Base-by-base conservation (phyloP, 2,329 filamentous ascomycete species). In the Fusarium ramigenum region DNA sequence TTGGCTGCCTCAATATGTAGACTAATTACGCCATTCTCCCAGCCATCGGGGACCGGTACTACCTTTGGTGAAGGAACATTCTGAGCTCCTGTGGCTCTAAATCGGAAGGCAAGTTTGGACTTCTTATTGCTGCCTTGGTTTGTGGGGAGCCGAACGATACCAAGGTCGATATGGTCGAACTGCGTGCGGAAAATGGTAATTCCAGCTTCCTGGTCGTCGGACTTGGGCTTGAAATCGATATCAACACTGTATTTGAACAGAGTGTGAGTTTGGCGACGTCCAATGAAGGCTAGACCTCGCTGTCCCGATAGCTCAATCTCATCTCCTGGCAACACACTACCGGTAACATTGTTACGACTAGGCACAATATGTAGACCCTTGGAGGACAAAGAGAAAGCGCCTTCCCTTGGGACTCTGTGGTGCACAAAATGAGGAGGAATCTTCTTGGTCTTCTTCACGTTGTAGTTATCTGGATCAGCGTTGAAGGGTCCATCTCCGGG, bases 121-220 rank as follows among this genome's bases (percentile, higher is more conserved):
- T 73, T 57, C 16, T 72, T 43, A 9, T 39, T 44, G 1, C 66
- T 42, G 0, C 60, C 63, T 47, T 66, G 28, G 0, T n/a, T 34
- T 5, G 43, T 8, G 1, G 60, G 60, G 2, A 64, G 39, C 9
- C 57, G 66, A 7, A 64, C 21, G 19, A 69, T 43, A 3, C 67
- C 67, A 3, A 74, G 50, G 32, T 74, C 72, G 5, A 74, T 69
- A 6, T 74, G 72, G n/a, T 74, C 63, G 6, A 74, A 44, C 12
- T 74, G 72, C 2, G 72, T 74, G 9, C 63, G 60, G 19, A 74
- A 74, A 4, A 72, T 9, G 1, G 63, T 69, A 3, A 74, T 52
- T 2, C 72, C 72, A 4, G 60, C 71, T 23, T 74, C 72, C 14
- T 74, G 63, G 0, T 52, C 42, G 1, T 63, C 57, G 1, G n/a